Evolutionary conservation across 768 basidiomycete species (phyloP), one percentile per base, ranked within the genome.

Genomic region (Mycena filopes): DNA sequence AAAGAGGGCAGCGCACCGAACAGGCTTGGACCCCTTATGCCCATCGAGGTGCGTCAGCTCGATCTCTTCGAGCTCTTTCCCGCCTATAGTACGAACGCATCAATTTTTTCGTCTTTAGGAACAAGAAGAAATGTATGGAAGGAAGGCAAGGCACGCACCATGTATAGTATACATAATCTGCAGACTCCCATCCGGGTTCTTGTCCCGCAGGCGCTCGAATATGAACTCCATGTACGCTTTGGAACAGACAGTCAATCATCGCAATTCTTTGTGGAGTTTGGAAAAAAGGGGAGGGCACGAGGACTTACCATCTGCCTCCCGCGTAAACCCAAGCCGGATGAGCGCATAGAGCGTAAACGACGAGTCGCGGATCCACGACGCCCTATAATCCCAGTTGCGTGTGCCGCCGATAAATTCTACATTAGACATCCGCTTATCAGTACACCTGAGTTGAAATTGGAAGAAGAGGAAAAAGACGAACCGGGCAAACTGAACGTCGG

Each of bases 161-260:
- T 97, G 95, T 59, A 98, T 98, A 31, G 94, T 97, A 74, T 96
- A 96, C 96, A 98, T 95, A 72, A 97, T 99, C 75, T 98, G 95
- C 25, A 99, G 77, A 45, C 93, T 94, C 2, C 96, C 96, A 73
- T 98, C 95, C 1, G 89, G 85, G 73, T 96, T 96, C 81, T 90
- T 91, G 73, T 95, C 78, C 70, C 90, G 84, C 72, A 98, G 75
- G 53, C 95, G 87, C 59, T 91, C 88, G 66, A 94, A 90, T 49
- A 97, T 96, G 76, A 96, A 97, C 64, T 95, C 93, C 86, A 96
- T 90, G 75, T 92, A 98, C 3, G 90, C 94, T 91, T 71, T 20
- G 20, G 23, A 11, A 23, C 5, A 21, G 1, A 21, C 11, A 3
- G 15, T 53, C 36, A 31, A 23, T 50, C 21, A 13, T 12, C 4